phyloP scores from a whole-genome alignment of 208 protist species.

The Crithidia mellificae region DNA sequence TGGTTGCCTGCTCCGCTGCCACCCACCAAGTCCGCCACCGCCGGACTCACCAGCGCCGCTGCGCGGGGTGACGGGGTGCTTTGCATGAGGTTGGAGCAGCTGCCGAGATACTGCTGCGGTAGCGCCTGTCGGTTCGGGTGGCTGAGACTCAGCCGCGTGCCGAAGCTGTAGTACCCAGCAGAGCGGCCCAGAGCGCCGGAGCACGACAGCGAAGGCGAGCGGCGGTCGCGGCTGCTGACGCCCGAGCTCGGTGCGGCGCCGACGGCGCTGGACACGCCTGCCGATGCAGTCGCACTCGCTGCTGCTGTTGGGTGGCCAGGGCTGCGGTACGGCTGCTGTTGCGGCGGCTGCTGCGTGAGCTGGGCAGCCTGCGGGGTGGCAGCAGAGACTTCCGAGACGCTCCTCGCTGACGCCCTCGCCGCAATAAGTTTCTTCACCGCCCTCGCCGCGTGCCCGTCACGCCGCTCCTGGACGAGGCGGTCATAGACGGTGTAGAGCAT shows the following conservation, averaged over 20 bases:
- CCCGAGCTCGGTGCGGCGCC: background rate
- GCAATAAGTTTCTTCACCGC: background rate
- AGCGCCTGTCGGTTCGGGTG: conserved; percentile 61
- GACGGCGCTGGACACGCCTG: too few species aligned
- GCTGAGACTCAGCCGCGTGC: conserved; percentile 40
- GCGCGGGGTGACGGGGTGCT: conserved; percentile 15
- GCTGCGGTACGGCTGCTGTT: too few species aligned
- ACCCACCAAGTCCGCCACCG: conserved; percentile 8
- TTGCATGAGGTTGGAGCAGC: conserved; percentile 24
- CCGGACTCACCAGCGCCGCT: conserved; percentile 10
- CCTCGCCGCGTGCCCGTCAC: conserved; percentile 4
- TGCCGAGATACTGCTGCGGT: conserved; percentile 42
- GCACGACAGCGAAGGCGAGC: conserved; percentile 32
- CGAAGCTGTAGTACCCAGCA: conserved; percentile 76
- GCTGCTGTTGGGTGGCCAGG: background rate
- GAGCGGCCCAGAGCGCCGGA: conserved; percentile 47
- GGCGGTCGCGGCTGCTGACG: conserved; percentile 7
- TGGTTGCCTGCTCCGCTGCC: background rate
- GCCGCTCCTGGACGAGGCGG: conserved; percentile 18
- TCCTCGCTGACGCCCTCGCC: background rate
- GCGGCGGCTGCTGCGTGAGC: background rate
- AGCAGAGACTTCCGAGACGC: background rate
- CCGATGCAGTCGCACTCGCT: too few species aligned
- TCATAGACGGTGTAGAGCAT: conserved; percentile 45
- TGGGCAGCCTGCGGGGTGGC: conserved; percentile 3